Conservation (phyloP, 108 stramenopile genomes). For the Discostella stelligeroides region DNA sequence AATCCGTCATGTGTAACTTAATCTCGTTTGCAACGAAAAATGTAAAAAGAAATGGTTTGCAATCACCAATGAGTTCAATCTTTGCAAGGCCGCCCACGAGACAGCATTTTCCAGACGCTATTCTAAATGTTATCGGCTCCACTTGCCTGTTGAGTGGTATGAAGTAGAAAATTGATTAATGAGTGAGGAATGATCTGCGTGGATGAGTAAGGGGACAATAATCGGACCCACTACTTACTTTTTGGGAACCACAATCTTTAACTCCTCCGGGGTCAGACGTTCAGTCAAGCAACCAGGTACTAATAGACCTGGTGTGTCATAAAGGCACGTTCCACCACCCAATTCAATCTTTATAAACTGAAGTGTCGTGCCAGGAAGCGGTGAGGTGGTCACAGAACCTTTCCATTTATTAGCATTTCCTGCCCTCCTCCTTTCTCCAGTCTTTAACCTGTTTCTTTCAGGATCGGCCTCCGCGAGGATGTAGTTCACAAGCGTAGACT, state of each 20-base stretch:
- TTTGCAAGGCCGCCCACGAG: conserved; percentile 85
- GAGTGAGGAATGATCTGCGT: neutral
- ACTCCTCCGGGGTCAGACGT: conserved; percentile 83
- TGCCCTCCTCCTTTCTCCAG: conserved; percentile 53
- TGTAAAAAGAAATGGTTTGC: conserved; percentile 90
- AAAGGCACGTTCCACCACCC: conserved; percentile 66
- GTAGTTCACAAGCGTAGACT: conserved; percentile 83
- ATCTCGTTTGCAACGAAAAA: conserved; percentile 96
- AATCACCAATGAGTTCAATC: conserved; percentile 84
- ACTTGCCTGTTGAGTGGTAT: conserved; percentile 63
- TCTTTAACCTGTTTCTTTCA: conserved; percentile 41
- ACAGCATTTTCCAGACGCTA: conserved; percentile 82
- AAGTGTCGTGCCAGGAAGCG: conserved; percentile 89
- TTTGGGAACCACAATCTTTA: conserved; percentile 88
- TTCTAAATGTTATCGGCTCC: conserved; percentile 84
- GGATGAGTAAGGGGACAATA: neutral
- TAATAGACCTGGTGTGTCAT: conserved; percentile 90
- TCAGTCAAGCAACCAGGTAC: conserved; percentile 86
- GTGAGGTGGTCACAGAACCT: conserved; percentile 81
- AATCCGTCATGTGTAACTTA: conserved; percentile 89
- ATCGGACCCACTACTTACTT: conserved; percentile 75
- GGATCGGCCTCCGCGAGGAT: conserved; percentile 63
- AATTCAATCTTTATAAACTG: conserved; percentile 89
- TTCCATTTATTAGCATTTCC: conserved; percentile 78
- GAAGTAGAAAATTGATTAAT: conserved; percentile 4